Conservation (phyloP, 257 asterid species). For the Nicotiana undulata region DNA sequence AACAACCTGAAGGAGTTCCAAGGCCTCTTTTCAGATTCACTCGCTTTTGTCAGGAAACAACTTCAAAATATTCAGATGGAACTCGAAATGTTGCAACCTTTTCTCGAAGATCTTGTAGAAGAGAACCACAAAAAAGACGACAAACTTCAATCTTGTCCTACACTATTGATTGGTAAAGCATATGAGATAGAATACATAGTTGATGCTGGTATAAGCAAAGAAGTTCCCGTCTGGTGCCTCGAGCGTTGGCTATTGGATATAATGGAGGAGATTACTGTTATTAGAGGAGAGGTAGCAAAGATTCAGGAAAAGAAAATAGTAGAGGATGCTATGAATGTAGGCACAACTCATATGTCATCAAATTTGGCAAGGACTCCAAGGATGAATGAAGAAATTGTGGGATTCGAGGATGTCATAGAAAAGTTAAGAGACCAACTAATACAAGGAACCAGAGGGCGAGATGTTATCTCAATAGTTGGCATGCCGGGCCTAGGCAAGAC, state of each 20-base stretch:
- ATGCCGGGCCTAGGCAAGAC: conserved; percentile 7
- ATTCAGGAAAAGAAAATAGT: neutral
- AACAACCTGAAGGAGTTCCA: neutral
- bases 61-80: neutral
- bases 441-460: neutral
- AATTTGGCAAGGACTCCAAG: neutral
- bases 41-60: neutral
- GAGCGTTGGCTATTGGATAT: conserved; percentile 4
- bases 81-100: neutral
- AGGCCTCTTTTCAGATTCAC: neutral
- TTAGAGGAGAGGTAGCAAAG: neutral
- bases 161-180: neutral
- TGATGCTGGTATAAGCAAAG: conserved; percentile 1
- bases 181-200: conserved; percentile 21
- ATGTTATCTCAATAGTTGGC: neutral
- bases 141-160: neutral
- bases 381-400: neutral
- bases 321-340: neutral
- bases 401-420: neutral
- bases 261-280: neutral
- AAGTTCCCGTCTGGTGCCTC: conserved; percentile 4
- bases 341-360: neutral
- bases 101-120: neutral
- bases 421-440: neutral
- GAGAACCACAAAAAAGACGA: neutral